A percentile compares a stretch with the other conserved stretches of the same genome.
Evolutionary conservation across 78 protist species (phyloP).

Genomic region (Dictyostelium intermedium): DNA sequence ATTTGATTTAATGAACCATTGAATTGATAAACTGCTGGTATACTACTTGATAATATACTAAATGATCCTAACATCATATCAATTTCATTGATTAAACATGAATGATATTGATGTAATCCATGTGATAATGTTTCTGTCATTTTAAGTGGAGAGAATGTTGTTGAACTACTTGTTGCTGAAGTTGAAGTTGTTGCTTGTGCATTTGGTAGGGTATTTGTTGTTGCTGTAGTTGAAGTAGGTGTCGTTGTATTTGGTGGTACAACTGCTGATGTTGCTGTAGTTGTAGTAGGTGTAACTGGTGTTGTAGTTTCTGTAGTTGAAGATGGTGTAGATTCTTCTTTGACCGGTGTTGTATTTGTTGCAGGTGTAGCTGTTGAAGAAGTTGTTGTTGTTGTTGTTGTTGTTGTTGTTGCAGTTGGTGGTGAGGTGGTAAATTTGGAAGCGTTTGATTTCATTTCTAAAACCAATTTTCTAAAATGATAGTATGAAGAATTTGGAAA

Average conservation of each 20-base stretch:
- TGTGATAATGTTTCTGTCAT: slow-evolving; percentile 67
- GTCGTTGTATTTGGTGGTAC: not conserved
- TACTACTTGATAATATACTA: not conserved
- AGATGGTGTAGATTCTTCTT: not conserved
- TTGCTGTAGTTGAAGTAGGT: not conserved
- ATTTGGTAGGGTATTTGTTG: not conserved
- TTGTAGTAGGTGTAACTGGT: not conserved
- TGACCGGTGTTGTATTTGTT: not conserved
- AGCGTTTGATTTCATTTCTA: slow-evolving; percentile 38
- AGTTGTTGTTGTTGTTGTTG: not conserved
- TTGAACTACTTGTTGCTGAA: not conserved
- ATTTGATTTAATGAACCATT: slow-evolving; percentile 7
- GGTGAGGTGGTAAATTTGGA: not conserved
- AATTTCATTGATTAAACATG: slow-evolving; percentile 54
- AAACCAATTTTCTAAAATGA: slow-evolving; percentile 52
- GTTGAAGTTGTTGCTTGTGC: not conserved
- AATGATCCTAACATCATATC: slow-evolving; percentile 23
- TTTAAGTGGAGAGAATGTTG: slow-evolving; percentile 19
- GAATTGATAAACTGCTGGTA: slow-evolving; percentile 61
- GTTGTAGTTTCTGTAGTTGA: not conserved
- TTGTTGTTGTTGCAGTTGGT: not conserved
- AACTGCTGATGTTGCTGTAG: not conserved
- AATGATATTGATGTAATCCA: slow-evolving; percentile 43
- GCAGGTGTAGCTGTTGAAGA: not conserved
- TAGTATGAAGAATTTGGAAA: slow-evolving; percentile 47